Evolutionary conservation across 305 asterid species (phyloP), one percentile per base, ranked within the genome.

Genomic region (Stenogyne calaminthoides): DNA sequence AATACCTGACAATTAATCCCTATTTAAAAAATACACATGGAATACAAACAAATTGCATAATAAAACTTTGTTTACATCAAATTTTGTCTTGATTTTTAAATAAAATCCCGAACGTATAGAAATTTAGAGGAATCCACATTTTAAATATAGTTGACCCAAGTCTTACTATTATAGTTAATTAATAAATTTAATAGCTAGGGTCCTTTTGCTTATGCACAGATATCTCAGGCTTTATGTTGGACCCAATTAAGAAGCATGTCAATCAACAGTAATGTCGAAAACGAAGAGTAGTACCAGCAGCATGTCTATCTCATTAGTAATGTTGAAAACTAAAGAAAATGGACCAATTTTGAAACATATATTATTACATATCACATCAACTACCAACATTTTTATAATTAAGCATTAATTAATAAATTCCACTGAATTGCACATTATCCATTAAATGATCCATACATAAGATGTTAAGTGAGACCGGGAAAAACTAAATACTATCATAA

Each of bases 171-270:
- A n/a, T 49, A 47, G 4, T 65, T 7, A 54, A 75, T 22, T 47
- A 32, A 47, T 27, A 60, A 29, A 55, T 7, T n/a, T 47, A 32
- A 7, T 55, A 8, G 25, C 15, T 9, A 1, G 32, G 60, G 69
- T 34, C 63, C 79, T 8, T 57, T 67, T 3, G 37, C 57, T 15
- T 32, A 59, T 68, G 55, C 3, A 12, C 6, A 74, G 3, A 36
- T 47, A 9, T 46, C 1, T 63, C 9, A 49, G 9, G 10, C 57
- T 66, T 47, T 34, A 71, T 59, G 73, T 71, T 71, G 70, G 78
- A 29, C 70, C 81, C 73, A 37, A 49, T n/a, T 0, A 6, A 32
- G 11, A 63, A 72, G 60, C 42, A 61, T 72, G 47, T 77, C 60
- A 71, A 60, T 47, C 42, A 37, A 37, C 42, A 37, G 42, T 37